Evolutionary conservation across 306 rosid species (phyloP), one percentile per base, ranked within the genome.

Genomic region (Cucumis sativus): DNA sequence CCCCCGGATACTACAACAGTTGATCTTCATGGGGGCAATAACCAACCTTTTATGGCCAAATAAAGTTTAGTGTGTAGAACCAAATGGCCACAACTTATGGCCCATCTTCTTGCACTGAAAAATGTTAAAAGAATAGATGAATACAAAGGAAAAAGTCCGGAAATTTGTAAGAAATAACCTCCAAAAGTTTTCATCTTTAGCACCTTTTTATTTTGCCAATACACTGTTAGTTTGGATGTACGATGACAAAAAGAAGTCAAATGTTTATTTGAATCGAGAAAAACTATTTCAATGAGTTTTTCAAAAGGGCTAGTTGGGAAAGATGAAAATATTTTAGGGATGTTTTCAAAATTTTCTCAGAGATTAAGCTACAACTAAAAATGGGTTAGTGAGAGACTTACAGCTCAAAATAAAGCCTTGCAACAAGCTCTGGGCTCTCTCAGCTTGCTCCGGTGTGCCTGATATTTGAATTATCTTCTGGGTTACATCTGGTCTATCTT

Each of bases 351-450:
- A 47, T 3, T 47, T 47, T 12, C 16, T 5, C 57, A 10, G 0
- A 6, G 54, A 74, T n/a, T 33, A 54, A 54, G 33, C 37, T 2
- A 18, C 35, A 14, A 18, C 10, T 16, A 30, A 8, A 18, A 70
- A 15, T 28, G 61, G 21, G 61, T 28, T 51, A 8, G 43, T n/a
- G 39, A 12, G 79, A 75, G 79, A 79, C 97, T 88, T 84, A 92
- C 99, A 85, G 92, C 99, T 96, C 84, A 96, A 86, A 77, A 96
- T 92, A 83, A 96, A 92, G 67, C 99, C 99, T 77, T 92, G 99
- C 80, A 96, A 91, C 87, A 96, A 86, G 91, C 98, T 92, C 85
- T 96, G 99, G 54, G 96, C 99, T 86, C 97, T 86, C 86, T 96
- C 98, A 7, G 96, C 95, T 87, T 92, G 99, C 82, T 96, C 99